phyloP scores from a whole-genome alignment of 2,329 filamentous ascomycete species.

The Fusarium armeniacum region DNA sequence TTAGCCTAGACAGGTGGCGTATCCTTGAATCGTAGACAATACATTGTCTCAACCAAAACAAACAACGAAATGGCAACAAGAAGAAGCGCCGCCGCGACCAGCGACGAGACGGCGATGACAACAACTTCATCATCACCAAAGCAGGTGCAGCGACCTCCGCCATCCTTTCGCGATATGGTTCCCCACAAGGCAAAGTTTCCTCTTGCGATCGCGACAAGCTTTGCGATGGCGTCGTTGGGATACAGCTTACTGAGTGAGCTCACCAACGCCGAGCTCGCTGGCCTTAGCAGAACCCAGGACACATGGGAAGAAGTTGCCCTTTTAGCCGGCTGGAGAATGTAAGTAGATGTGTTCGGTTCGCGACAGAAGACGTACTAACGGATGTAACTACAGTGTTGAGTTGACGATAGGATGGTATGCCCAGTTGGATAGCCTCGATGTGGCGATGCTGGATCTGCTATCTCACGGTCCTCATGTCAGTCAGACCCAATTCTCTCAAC shows the following conservation, averaged over 20 bases:
- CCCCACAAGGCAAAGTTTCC: conserved; percentile 65
- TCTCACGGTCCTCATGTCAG: conserved; percentile 79
- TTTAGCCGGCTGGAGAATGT: conserved; percentile 69
- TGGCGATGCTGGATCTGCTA: conserved; percentile 75
- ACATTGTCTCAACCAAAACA: conserved; percentile 5
- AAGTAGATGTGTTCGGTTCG: conserved; percentile 53
- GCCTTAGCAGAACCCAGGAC: conserved; percentile 74
- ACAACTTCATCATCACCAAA: conserved; percentile 30
- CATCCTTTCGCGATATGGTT: conserved; percentile 50
- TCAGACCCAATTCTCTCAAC: conserved; percentile 34
- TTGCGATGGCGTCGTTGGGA: conserved; percentile 73
- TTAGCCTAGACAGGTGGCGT: conserved; percentile 21
- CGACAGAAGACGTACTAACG: conserved; percentile 12
- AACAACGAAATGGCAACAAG: conserved; percentile 43
- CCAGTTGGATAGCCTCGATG: conserved; percentile 80
- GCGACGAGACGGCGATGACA: conserved; percentile 39
- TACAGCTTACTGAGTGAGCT: conserved; percentile 73
- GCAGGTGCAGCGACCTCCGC: conserved; percentile 23
- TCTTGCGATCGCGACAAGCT: conserved; percentile 66
- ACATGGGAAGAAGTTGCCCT: conserved; percentile 72
- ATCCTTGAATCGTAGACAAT: background rate
- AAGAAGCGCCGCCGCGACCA: conserved; percentile 39
- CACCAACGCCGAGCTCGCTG: conserved; percentile 75
- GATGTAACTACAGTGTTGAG: conserved; percentile 67
- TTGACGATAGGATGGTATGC: conserved; percentile 80